These are phyloP conservation scores for Pyrus communis DNA, from an alignment of 306 rosid genomes.

Conservation along the genomic window DNA sequence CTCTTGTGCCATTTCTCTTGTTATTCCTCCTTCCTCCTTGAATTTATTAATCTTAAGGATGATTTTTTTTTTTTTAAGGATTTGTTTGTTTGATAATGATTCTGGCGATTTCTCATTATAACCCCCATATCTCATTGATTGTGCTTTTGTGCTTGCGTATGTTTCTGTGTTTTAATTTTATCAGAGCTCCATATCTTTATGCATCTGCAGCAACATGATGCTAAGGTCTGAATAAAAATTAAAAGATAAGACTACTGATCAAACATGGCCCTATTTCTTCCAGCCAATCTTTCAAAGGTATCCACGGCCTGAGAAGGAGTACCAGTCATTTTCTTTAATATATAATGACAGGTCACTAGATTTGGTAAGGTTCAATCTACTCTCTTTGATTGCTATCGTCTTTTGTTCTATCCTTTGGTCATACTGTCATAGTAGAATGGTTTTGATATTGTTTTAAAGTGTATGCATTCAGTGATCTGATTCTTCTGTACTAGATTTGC, in stretches of 20 bases:
- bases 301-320: conserved; percentile 98
- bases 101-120: neutral
- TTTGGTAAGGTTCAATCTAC: conserved; percentile 46
- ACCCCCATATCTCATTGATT: neutral
- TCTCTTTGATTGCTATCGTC: conserved; percentile 6
- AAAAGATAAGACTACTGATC: conserved; percentile 26
- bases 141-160: neutral
- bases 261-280: conserved; percentile 24
- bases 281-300: conserved; percentile 99
- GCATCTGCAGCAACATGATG: neutral
- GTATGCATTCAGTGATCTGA: conserved; percentile 9
- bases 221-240: neutral
- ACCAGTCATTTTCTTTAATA: conserved; percentile 94
- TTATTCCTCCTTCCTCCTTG: neutral
- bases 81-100: neutral
- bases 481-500: conserved; percentile 68
- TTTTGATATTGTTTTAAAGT: neutral
- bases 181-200: conserved; percentile 10
- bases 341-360: conserved; percentile 94
- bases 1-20: neutral
- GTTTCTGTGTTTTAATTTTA: neutral
- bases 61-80: neutral
- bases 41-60: neutral
- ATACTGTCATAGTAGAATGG: neutral
- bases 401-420: neutral